Conservation (phyloP, 768 basidiomycete genomes). For the Kwoniella heveanensis region DNA sequence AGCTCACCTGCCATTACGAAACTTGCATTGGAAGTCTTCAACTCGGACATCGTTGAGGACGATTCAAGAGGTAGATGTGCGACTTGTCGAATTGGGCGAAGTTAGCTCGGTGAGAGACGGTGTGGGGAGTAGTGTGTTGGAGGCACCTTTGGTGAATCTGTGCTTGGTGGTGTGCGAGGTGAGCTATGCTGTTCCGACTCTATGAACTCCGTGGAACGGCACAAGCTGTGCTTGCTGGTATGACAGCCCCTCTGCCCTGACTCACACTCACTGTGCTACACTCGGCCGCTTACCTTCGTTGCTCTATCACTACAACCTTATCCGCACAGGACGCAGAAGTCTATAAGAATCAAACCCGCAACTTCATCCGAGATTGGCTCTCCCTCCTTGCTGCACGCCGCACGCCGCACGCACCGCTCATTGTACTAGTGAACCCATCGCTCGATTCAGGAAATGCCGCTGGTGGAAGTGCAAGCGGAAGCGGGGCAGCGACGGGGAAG, state of each 20-base stretch:
- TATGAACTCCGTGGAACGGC: too few species aligned
- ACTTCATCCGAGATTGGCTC: conserved; percentile 93
- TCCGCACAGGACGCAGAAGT: conserved; percentile 64
- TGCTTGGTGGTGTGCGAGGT: conserved; percentile 90
- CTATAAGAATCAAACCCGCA: conserved; percentile 75
- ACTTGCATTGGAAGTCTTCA: conserved; percentile 86
- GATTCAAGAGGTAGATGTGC: conserved; percentile 83
- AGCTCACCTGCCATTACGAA: conserved; percentile 69
- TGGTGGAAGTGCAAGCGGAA: conserved; percentile 17
- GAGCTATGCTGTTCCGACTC: conserved; percentile 39
- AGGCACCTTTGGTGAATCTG: conserved; percentile 82
- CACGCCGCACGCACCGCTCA: conserved; percentile 89
- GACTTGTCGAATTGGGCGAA: conserved; percentile 61
- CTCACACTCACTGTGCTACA: too few species aligned
- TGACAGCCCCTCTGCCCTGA: too few species aligned
- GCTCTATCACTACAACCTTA: too few species aligned
- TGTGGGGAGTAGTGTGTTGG: conserved; percentile 72
- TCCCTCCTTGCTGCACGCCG: conserved; percentile 60
- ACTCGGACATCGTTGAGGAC: conserved; percentile 74
- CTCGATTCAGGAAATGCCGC: conserved; percentile 54
- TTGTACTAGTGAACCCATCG: conserved; percentile 73
- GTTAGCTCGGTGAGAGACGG: conserved; percentile 61
- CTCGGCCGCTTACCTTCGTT: neutral
- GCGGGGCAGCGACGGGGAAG: too few species aligned
- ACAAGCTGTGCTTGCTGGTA: too few species aligned